Evolutionary conservation across 371 early-diverging fungal species (phyloP).

Genomic region (Mucor indicus): DNA sequence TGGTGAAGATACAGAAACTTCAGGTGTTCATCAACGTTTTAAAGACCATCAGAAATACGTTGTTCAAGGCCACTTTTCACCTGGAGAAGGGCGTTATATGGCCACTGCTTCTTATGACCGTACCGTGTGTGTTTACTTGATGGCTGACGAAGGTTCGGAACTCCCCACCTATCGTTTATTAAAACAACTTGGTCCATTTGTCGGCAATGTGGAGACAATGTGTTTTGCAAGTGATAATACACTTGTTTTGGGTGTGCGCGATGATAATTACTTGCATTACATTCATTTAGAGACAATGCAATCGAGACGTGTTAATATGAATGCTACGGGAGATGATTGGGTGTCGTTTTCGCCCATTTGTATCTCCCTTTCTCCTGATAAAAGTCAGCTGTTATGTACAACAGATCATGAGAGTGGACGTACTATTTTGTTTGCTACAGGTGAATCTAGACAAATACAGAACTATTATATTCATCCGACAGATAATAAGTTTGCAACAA

Average conservation of each 20-base stretch:
- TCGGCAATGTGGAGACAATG: constrained; percentile 60
- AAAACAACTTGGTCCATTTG: constrained; percentile 42
- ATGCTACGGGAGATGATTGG: constrained; percentile 78
- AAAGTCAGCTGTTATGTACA: constrained; percentile 59
- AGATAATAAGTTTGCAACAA: constrained; percentile 57
- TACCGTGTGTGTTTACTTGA: constrained; percentile 58
- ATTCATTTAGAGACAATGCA: constrained; percentile 42
- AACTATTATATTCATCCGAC: constrained; percentile 66
- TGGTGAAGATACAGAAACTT: constrained; percentile 11
- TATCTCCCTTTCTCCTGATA: constrained; percentile 56
- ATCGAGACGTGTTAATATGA: constrained; percentile 61
- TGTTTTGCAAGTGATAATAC: constrained; percentile 43
- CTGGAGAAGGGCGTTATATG: constrained; percentile 48
- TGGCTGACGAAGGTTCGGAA: constrained; percentile 1
- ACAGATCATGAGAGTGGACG: constrained; percentile 73
- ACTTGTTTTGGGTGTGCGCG: constrained; percentile 61
- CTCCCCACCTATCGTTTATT: constrained; percentile 21
- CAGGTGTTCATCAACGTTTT: constrained; percentile 46
- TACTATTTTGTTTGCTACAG: constrained; percentile 60
- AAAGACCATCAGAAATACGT: constrained; percentile 74
- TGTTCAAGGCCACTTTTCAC: constrained; percentile 59
- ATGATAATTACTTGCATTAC: constrained; percentile 75
- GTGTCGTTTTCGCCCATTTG: constrained; percentile 78
- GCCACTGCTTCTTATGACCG: constrained; percentile 74
- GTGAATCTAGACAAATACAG: constrained; percentile 47